Evolutionary conservation across 257 asterid genomes (phyloP), one percentile per base, ranked within the genome.

Genomic region (Capsicum pubescens): DNA sequence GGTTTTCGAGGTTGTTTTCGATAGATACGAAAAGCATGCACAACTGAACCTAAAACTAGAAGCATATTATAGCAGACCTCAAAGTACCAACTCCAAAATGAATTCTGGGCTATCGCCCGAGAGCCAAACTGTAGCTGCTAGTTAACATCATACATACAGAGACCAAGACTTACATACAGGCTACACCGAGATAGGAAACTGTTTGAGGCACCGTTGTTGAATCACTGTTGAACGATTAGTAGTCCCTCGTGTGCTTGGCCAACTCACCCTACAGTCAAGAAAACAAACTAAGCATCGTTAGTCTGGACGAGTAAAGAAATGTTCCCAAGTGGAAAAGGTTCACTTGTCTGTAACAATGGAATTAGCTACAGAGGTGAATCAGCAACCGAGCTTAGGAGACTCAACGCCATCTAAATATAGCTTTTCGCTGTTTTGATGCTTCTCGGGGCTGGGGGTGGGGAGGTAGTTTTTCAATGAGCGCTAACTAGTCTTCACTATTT

Each of bases 181-280:
- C 61, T 50, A 74, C 8, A 50, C 12, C 57, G 21, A 74, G 12
- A 60, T 19, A 74, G 61, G 61, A 74, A 48, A 50, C 8, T 50
- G 19, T 48, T 50, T 14, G 13, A 19, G 10, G 17, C 80, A 50
- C 56, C 80, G 35, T 21, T 21, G 61, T 74, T 74, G 81, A 21
- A 35, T 35, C 48, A 50, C 4, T 74, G 19, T 54, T 21, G 39
- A 36, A 60, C 21, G 70, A 82, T 82, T 48, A 68, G 44, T 26
- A 82, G 42, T 68, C 80, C 79, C 63, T 58, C 7, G 57, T 17
- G 80, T 82, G 81, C 70, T 82, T 82, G 32, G 85, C 85, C 70
- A 82, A 60, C 79, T 68, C 85, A 26, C 56, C 52, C 85, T 82
- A 54, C 81, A 82, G 26, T 67, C 35, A n/a, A 54, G 72, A 67